Base-by-base conservation (phyloP, 2,329 filamentous ascomycete genomes). In the Metarhizium robertsii region DNA sequence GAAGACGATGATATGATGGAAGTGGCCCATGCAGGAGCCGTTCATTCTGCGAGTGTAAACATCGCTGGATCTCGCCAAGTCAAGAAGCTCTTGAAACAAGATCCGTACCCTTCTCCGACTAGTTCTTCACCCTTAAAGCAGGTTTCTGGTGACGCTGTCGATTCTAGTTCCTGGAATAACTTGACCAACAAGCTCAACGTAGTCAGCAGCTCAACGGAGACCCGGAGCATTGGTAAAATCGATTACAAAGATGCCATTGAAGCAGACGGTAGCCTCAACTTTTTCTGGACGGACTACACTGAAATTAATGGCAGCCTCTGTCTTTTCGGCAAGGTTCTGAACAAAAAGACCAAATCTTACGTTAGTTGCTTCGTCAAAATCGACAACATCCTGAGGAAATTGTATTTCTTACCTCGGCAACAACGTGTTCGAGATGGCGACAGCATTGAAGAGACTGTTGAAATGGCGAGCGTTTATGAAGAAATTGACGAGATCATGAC, bases 261-360 rank as follows among this genome's bases (percentile, higher is more conserved):
- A 69, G 85, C 89, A 59, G 92, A 99, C 65, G 94, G 92, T 40
- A 95, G 88, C 62, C 77, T 99, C 34, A 86, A 87, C 62, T 90
- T 99, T 75, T 99, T 96, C 75, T 99, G 94, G 94, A 87, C 89
- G 7, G 94, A 99, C 71, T 99, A 96, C 66, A 90, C 87, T 1
- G 94, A 99, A 67, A 77, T 96, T 67, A 91, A 92, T 64, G 92
- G 92, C 57, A 94, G 86, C 62, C 76, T 99, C 10, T 97, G 91
- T 69, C 79, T 99, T 11, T 97, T 99, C 66, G 94, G 94, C 60
- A 99, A 99, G 68, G 92, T 96, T 29, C 84, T 91, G 64, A 91
- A 96, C 74, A 96, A 92, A 70, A 87, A 85, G 64, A 89, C 83
- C 1, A 85, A 82, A 53, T 77, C 78, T 47, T 92, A 89, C 67